Percentiles rank a stretch among this genome's conserved stretches.
Conservation (phyloP, 2,329 filamentous ascomycete species). For the Paecilomyces variotii region DNA sequence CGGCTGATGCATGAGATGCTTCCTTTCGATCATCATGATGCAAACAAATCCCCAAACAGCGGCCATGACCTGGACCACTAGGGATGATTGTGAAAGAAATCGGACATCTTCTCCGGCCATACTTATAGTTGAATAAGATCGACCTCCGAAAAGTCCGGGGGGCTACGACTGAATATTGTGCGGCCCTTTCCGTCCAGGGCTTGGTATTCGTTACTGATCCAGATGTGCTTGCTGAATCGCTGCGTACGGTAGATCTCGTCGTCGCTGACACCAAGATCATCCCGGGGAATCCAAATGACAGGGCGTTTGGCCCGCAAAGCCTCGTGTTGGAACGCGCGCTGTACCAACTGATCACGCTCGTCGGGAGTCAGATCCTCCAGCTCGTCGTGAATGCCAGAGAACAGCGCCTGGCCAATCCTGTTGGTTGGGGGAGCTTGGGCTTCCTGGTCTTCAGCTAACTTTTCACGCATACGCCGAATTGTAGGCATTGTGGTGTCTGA, state of each 20-base stretch:
- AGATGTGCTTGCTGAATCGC: slow-evolving; percentile 68
- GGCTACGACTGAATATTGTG: slow-evolving; percentile 76
- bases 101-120: not conserved
- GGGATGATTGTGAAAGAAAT: not conserved
- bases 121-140: slow-evolving; percentile 72
- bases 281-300: slow-evolving; percentile 87
- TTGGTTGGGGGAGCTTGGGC: slow-evolving; percentile 52
- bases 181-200: slow-evolving; percentile 74
- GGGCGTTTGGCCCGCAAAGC: slow-evolving; percentile 78
- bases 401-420: slow-evolving; percentile 69
- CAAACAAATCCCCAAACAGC: not conserved
- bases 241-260: slow-evolving; percentile 79
- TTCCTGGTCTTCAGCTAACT: slow-evolving; percentile 53
- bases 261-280: slow-evolving; percentile 82
- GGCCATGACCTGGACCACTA: not conserved
- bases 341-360: slow-evolving; percentile 76
- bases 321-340: slow-evolving; percentile 82
- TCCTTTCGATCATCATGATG: not conserved
- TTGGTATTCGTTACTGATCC: slow-evolving; percentile 91
- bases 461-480: slow-evolving; percentile 26
- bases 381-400: slow-evolving; percentile 81
- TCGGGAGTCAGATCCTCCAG: slow-evolving; percentile 89
- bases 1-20: not conserved
- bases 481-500: slow-evolving; percentile 25
- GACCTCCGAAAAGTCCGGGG: slow-evolving; percentile 81